phyloP scores from a whole-genome alignment of 1,284 basidiomycete species.

The Malassezia dermatis region DNA sequence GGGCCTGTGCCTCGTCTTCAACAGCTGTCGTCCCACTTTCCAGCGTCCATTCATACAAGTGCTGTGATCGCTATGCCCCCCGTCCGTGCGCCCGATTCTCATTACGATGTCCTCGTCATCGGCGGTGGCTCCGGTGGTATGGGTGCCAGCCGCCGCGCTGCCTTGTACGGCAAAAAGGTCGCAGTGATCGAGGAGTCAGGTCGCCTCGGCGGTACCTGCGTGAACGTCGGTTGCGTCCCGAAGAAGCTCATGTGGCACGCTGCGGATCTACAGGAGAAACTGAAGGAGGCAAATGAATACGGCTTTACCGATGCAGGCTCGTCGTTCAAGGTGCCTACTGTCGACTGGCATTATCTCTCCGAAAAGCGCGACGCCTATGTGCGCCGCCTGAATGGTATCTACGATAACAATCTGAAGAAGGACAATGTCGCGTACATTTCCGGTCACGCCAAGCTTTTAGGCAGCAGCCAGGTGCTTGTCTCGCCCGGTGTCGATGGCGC shows the following conservation, averaged over 20 bases:
- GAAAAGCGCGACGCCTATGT: slow-evolving; percentile 93
- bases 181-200: slow-evolving; percentile 73
- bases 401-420: slow-evolving; percentile 66
- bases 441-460: slow-evolving; percentile 57
- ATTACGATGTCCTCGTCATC: slow-evolving; percentile 46
- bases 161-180: slow-evolving; percentile 85
- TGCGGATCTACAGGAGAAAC: slow-evolving; percentile 69
- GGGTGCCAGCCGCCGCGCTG: slow-evolving; percentile 56
- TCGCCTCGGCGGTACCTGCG: slow-evolving; percentile 84
- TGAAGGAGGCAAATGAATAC: slow-evolving; percentile 65
- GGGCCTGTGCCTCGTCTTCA: slow-evolving; percentile 1
- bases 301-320: slow-evolving; percentile 55
- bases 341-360: slow-evolving; percentile 85
- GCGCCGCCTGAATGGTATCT: slow-evolving; percentile 77
- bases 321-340: slow-evolving; percentile 50
- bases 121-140: slow-evolving; percentile 47
- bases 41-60: not conserved
- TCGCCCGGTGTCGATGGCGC: slow-evolving; percentile 35
- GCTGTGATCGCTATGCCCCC: slow-evolving; percentile 34
- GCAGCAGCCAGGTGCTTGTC: slow-evolving; percentile 38
- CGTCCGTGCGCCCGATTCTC: slow-evolving; percentile 28
- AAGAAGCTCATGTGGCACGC: slow-evolving; percentile 97
- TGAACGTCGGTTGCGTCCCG: slow-evolving; percentile 61
- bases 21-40: not conserved
- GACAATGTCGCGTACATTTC: slow-evolving; percentile 81